Evolutionary conservation across 768 basidiomycete species (phyloP), one percentile per base, ranked within the genome.

Genomic region (Termitomyces eurrhizus): DNA sequence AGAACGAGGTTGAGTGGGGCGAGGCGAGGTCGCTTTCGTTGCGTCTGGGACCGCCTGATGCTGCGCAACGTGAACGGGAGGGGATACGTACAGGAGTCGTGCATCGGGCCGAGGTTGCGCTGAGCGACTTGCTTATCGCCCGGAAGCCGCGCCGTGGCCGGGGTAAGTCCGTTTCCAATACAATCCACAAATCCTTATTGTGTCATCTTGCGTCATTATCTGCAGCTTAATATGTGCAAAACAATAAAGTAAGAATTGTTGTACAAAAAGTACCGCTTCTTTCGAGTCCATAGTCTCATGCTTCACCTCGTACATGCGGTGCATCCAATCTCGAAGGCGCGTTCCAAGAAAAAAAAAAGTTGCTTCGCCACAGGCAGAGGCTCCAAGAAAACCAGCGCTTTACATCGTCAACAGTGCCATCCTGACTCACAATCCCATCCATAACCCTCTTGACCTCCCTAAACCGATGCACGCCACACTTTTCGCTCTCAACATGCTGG

Each of bases 391-490:
- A 24, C 13, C n/a, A 52, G 9, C 24, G 26, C 56, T 45, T 36
- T 48, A 68, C 35, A 64, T 42, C 18, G 67, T 67, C 52, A 73
- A 56, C 32, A 63, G 61, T 29, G 36, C 62, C 72, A 75, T 71
- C n/a, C 21, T 59, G 49, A 2, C 67, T 57, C 42, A 74, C 59
- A 53, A 84, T 46, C 0, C 59, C 37, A 29, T 80, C 69, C 73
- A 86, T 72, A n/a, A n/a, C n/a, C n/a, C n/a, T n/a, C n/a, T n/a
- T n/a, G n/a, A n/a, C n/a, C n/a, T n/a, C n/a, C n/a, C n/a, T n/a
- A n/a, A n/a, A n/a, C n/a, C n/a, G n/a, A n/a, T n/a, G n/a, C n/a
- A n/a, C n/a, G n/a, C n/a, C n/a, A n/a, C n/a, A n/a, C n/a, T n/a
- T n/a, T n/a, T n/a, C n/a, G n/a, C n/a, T n/a, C n/a, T n/a, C n/a